Conservation (phyloP, 768 basidiomycete species). For the Mycena indigotica region DNA sequence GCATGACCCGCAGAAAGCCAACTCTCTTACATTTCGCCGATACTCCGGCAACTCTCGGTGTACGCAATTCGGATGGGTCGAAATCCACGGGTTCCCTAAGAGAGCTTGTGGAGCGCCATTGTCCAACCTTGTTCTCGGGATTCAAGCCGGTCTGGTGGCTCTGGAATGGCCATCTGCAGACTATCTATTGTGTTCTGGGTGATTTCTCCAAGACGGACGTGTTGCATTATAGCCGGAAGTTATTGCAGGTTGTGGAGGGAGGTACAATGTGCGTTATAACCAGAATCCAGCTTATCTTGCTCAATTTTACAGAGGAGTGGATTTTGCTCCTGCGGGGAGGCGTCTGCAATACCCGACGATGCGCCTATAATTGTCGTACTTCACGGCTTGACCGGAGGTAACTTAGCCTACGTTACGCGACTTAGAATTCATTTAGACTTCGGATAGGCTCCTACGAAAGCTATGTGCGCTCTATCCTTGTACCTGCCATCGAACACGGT, state of each 20-base stretch:
- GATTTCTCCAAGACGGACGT: slow-evolving; percentile 60
- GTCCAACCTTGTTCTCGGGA: slow-evolving; percentile 6
- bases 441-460: slow-evolving; percentile 82
- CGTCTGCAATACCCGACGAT: slow-evolving; percentile 38
- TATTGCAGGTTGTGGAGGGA: slow-evolving; percentile 57
- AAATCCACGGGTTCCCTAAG: slow-evolving; percentile 42
- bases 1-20: slow-evolving; percentile 28
- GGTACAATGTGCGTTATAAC: slow-evolving; percentile 74
- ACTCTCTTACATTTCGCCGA: slow-evolving; percentile 40
- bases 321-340: slow-evolving; percentile 59
- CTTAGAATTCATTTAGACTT: neutral
- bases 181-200: slow-evolving; percentile 59
- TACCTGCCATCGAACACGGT: slow-evolving; percentile 73
- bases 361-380: slow-evolving; percentile 59
- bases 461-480: slow-evolving; percentile 83
- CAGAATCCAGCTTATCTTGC: no score
- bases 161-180: slow-evolving; percentile 63
- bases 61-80: slow-evolving; percentile 34
- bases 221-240: slow-evolving; percentile 57
- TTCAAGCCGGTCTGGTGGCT: slow-evolving; percentile 56
- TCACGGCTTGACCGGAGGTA: slow-evolving; percentile 57
- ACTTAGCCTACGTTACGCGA: neutral
- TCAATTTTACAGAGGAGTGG: slow-evolving; percentile 53
- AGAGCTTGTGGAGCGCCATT: slow-evolving; percentile 1
- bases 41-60: slow-evolving; percentile 38